Evolutionary conservation across 495 filamentous ascomycete genomes (phyloP).

Genomic region (Aspergillus affinis): DNA sequence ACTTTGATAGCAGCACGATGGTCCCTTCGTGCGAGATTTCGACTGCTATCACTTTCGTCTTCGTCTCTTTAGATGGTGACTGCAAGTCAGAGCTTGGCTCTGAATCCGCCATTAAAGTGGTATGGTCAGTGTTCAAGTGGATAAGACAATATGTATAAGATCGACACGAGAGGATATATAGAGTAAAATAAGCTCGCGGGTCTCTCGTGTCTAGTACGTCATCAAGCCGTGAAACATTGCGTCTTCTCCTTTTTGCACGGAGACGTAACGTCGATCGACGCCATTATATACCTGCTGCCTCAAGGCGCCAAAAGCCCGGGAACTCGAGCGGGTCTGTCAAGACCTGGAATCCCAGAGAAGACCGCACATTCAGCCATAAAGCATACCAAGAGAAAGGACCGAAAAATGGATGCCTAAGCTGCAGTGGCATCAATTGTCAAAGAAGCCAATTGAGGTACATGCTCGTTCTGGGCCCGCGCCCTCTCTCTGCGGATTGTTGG

Average conservation of each 20-base stretch:
- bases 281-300: conserved; percentile 3
- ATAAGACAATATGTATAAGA: neutral
- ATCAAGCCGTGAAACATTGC: neutral
- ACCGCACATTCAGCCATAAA: neutral
- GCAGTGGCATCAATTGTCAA: conserved; percentile 1
- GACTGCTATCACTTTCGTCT: neutral
- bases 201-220: neutral
- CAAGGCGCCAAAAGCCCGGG: neutral
- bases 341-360: neutral
- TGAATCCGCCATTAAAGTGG: conserved; percentile 2
- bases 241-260: neutral
- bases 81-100: neutral
- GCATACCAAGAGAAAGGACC: neutral
- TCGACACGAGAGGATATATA: neutral
- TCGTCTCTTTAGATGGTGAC: neutral
- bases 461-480: neutral
- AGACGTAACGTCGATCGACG: neutral
- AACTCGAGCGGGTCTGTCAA: neutral
- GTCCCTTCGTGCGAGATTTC: neutral
- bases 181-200: neutral
- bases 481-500: neutral
- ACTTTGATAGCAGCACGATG: neutral
- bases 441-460: conserved; percentile 3
- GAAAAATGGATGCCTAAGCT: conserved; percentile 7
- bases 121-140: neutral